Percentiles rank a stretch among this genome's conserved stretches.
phyloP scores from a whole-genome alignment of 1,284 basidiomycete species.

The Cutaneotrichosporon curvatum region DNA sequence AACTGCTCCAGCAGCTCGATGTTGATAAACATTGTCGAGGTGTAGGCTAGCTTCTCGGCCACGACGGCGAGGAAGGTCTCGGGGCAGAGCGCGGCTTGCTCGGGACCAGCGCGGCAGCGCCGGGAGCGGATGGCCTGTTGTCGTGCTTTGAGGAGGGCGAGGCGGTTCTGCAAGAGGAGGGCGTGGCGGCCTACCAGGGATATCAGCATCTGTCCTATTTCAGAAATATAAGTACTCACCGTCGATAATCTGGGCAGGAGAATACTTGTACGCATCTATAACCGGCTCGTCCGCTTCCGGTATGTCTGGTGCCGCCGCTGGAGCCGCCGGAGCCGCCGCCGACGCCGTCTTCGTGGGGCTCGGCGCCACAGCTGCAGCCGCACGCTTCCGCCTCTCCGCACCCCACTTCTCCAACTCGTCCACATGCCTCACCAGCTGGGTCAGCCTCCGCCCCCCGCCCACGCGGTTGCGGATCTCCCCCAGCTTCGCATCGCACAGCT shows the following conservation, averaged over 20 bases:
- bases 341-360: no score
- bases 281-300: constrained; percentile 40
- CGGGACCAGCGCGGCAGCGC: constrained; percentile 78
- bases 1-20: constrained; percentile 96
- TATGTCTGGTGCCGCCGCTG: background rate
- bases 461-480: constrained; percentile 77
- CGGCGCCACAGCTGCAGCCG: constrained; percentile 16
- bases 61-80: constrained; percentile 96
- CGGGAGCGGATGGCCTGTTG: constrained; percentile 75
- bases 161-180: constrained; percentile 72
- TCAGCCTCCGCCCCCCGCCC: constrained; percentile 74
- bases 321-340: constrained; percentile 20
- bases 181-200: constrained; percentile 85
- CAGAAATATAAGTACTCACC: constrained; percentile 55
- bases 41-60: constrained; percentile 93
- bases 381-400: constrained; percentile 53
- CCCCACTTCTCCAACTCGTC: constrained; percentile 74
- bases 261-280: constrained; percentile 74
- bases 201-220: no score
- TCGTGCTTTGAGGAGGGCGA: constrained; percentile 76
- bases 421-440: constrained; percentile 72
- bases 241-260: constrained; percentile 80
- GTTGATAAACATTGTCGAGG: constrained; percentile 96
- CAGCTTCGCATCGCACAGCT: constrained; percentile 77
- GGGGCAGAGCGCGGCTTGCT: constrained; percentile 82